Evolutionary conservation across 1,284 basidiomycete genomes (phyloP).

Genomic region (Hymenochaete sp.): DNA sequence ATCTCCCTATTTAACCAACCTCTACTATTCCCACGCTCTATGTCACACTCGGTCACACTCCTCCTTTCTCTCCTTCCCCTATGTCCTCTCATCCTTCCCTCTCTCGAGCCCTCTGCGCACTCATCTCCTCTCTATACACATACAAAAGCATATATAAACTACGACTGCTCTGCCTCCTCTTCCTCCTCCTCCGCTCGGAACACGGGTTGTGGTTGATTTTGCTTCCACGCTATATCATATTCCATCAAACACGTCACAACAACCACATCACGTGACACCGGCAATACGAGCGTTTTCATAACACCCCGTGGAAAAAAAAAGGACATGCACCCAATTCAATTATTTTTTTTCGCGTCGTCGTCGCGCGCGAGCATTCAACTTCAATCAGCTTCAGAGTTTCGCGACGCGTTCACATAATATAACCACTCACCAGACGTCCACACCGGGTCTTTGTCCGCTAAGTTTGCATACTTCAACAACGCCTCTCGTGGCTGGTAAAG

Average conservation of each 20-base stretch:
- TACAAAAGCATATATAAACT: constrained; percentile 11
- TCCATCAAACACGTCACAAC: no score
- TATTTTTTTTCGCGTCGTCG: no score
- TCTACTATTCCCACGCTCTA: no score
- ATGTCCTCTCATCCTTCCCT: neutral
- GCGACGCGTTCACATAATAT: neutral
- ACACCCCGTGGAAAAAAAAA: no score
- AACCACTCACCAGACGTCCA: constrained; percentile 69
- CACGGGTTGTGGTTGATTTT: constrained; percentile 73
- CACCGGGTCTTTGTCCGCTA: constrained; percentile 65
- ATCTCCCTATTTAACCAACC: no score
- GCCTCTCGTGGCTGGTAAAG: constrained; percentile 81
- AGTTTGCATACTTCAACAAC: constrained; percentile 83
- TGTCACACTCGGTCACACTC: neutral
- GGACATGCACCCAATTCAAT: no score
- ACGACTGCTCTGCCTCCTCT: constrained; percentile 39
- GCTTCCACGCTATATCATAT: constrained; percentile 72
- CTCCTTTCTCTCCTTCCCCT: neutral
- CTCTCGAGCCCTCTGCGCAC: no score
- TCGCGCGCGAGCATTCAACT: no score
- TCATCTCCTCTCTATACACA: no score
- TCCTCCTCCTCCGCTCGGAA: constrained; percentile 50
- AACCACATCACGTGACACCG: no score
- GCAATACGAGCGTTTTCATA: no score
- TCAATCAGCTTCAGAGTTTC: no score